Evolutionary conservation across 805 yeast genomes (phyloP), one percentile per base, ranked within the genome.

Genomic region (Cyberlindnera nakhonratchasimensis): DNA sequence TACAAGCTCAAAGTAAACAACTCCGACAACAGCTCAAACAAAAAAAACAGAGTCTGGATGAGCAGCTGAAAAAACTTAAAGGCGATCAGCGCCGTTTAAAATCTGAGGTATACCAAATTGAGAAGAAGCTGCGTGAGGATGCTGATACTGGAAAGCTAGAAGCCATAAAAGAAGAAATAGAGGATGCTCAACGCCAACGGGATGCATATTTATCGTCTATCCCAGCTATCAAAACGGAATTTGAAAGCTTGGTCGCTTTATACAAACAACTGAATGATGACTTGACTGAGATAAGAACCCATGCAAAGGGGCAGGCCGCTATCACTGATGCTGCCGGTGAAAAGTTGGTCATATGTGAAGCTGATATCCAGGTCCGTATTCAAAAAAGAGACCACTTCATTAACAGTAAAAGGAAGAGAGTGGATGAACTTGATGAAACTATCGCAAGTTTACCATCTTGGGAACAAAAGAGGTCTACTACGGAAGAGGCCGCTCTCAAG

Each of bases 91-190:
- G 47, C 16, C 37, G 25, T 8, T 10, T 57, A 5, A 53, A 55
- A 3, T 40, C 50, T 3, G 55, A 65, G 30, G 58, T 65, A 4
- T 61, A 58, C 39, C 62, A 66, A 23, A 14, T 71, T 4, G 65
- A 63, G 29, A 58, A 63, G 28, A 67, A 68, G 39, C 52, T 78
- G 14, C 65, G 61, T 16, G 80, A 75, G 17, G 64, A 70, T 39
- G 71, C 69, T 8, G 72, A 70, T 40, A 65, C 69, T 16, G 71
- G 73, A 6, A 68, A 58, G 36, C 59, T 72, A 17, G 71, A 66
- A 14, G 55, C 47, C 3, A 31, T 49, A 4, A 19, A 21, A 8
- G 54, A 50, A n/a, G 51, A 46, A 16, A 25, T 39, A 9, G 29
- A 9, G 1, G 39, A 34, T 0, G 21, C 24, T 2, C n/a, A 38